Base-by-base conservation (phyloP, 2,329 filamentous ascomycete species). In the Paecilomyces variotii region DNA sequence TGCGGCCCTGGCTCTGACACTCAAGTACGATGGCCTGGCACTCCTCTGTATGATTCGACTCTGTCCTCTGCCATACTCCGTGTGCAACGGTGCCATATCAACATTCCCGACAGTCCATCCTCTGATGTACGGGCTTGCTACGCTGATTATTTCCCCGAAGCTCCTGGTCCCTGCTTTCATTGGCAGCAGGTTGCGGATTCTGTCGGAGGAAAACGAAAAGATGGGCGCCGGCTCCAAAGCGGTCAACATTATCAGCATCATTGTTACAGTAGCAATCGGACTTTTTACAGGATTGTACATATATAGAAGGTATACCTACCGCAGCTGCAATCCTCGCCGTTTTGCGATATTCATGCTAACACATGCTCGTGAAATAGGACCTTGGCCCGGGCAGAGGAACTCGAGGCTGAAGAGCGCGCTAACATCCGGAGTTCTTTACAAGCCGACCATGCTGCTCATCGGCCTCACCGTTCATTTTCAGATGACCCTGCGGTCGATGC, bases 91-190 rank as follows among this genome's bases (percentile, higher is more conserved):
- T 55, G 96, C 96, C 61, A 84, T 99, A 57, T 91, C 91, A 30
- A 97, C 94, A 1, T 92, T 99, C 61, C 92, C 92, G 2, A 96
- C 89, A 32, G 90, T 99, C 34, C 83, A 87, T 26, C 89, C 89
- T 49, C 72, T 82, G 60, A 84, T 84, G 53, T 97, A 95, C 76
- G 87, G 87, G 32, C 72, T 91, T 53, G 93, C 94, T 4, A 97
- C 93, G 0, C 87, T 90, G 2, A 78, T 93, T 14, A 87, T 91
- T 10, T 85, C 83, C 12, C 94, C 94, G 5, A 99, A 97, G 70
- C 80, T 99, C 19, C 80, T 97, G 60, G 86, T 99, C 55, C 90
- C 96, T 70, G 85, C 96, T 66, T 99, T 97, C 76, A 91, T 99
- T 67, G 94, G 94, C 61, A 87, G 84, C 68, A 84, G 91, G 57